Evolutionary conservation across 202 grass and related monocot species (phyloP).

Genomic region (Setaria italica): DNA sequence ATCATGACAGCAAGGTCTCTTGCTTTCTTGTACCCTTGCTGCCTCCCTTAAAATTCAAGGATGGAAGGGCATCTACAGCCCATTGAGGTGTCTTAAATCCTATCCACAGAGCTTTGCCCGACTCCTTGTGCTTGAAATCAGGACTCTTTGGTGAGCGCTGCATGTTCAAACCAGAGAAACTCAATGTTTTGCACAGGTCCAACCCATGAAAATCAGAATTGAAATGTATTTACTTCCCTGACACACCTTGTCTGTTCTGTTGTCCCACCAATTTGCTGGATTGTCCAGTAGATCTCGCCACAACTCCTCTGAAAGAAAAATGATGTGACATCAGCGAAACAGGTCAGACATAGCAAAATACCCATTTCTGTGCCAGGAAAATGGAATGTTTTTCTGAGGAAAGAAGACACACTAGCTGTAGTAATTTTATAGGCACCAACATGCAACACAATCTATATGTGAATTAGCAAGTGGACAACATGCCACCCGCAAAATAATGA

Average conservation of each 20-base stretch:
- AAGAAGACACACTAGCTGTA: neutral
- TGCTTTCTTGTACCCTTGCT: slow-evolving; percentile 31
- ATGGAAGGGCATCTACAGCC: slow-evolving; percentile 56
- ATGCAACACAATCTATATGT: neutral
- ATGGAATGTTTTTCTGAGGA: slow-evolving; percentile 7
- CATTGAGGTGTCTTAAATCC: slow-evolving; percentile 54
- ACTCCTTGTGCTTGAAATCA: slow-evolving; percentile 85
- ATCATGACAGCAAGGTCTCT: slow-evolving; percentile 60
- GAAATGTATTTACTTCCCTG: neutral
- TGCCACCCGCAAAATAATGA: neutral
- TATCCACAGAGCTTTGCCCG: slow-evolving; percentile 70
- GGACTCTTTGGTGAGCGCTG: slow-evolving; percentile 54
- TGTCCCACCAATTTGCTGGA: slow-evolving; percentile 83
- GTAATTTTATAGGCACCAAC: neutral
- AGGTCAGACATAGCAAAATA: neutral
- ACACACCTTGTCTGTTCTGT: slow-evolving; percentile 61
- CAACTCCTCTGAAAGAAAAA: slow-evolving; percentile 53
- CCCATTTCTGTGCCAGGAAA: neutral
- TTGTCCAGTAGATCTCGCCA: slow-evolving; percentile 76
- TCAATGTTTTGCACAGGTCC: slow-evolving; percentile 11
- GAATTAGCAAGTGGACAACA: neutral
- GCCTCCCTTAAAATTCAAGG: slow-evolving; percentile 29
- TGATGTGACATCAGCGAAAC: neutral
- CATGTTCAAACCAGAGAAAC: slow-evolving; percentile 33
- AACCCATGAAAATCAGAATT: neutral